Evolutionary conservation across 2,329 filamentous ascomycete species (phyloP).

Genomic region (Talaromyces sp.): DNA sequence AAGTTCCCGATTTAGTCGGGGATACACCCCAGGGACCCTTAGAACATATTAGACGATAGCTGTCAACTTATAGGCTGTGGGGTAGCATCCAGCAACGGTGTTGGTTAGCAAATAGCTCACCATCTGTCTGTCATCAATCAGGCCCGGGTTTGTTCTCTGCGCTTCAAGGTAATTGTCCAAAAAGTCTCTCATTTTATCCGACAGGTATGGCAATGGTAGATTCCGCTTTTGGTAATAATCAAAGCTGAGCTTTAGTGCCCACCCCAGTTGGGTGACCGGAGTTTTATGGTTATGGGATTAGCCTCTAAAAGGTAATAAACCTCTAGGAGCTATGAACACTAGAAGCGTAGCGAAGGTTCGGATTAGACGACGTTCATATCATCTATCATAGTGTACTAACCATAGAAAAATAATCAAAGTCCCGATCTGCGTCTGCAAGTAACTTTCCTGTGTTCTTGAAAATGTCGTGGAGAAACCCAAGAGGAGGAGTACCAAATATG

Average conservation of each 20-base stretch:
- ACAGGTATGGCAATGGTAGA: neutral
- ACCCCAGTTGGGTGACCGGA: conserved; percentile 11
- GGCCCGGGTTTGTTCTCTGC: conserved; percentile 16
- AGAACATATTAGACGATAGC: conserved; percentile 28
- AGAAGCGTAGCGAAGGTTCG: no score
- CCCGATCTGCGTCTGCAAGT: neutral
- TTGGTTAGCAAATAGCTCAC: conserved; percentile 21
- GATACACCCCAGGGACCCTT: conserved; percentile 19
- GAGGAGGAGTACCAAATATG: conserved; percentile 6
- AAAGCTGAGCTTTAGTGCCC: conserved; percentile 12
- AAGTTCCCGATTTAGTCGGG: conserved; percentile 23
- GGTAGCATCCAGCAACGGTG: conserved; percentile 29
- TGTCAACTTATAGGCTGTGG: conserved; percentile 29
- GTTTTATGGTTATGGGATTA: conserved; percentile 4
- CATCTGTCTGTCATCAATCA: conserved; percentile 16
- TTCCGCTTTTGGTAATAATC: conserved; percentile 6
- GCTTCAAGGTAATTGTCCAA: conserved; percentile 17
- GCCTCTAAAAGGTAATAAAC: conserved; percentile 17
- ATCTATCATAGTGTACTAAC: neutral
- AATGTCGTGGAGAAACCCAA: neutral
- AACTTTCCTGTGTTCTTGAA: neutral
- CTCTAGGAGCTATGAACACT: conserved; percentile 12
- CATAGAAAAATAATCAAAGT: conserved; percentile 9
- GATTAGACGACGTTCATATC: no score
- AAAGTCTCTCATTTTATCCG: conserved; percentile 14